Base-by-base conservation (phyloP, 805 yeast species). In the Ogataea pini region DNA sequence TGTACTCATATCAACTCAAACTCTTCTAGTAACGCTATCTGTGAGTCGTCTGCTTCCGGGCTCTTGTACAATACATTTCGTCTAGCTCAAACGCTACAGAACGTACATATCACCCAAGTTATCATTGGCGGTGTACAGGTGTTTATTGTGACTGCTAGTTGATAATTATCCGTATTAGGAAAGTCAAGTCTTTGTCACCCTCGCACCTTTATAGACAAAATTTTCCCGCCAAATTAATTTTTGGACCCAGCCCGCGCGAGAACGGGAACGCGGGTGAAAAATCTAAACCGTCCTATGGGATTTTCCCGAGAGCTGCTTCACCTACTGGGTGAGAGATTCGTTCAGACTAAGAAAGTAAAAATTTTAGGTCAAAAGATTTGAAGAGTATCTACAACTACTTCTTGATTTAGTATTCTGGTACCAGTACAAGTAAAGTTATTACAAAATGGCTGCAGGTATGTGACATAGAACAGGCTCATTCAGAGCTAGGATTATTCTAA, bases 391-490 rank as follows among this genome's bases (percentile, higher is more conserved):
- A 36, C 16, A 39, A 16, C 12, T 16, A 39, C 33, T 39, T 39
- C 34, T 39, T 39, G 33, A 28, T 22, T 39, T 27, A 39, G 34
- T 39, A 20, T 28, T 27, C 32, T 18, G 24, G 14, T 32, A 42
- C 42, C 44, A 49, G 42, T 32, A 24, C 28, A 37, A 24, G 18
- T 43, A 37, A 34, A 39, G 39, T 36, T 12, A 38, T 40, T 49
- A 57, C 59, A 60, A 52, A 55, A 60, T 60, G 64, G 59, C 64
- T 60, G 52, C 63, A 60, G 64, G 64, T 60, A 60, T 55, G 64
- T 60, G 44, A 19, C 31, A 42, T 24, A 10, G 12, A 27, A 34
- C 5, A 34, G 19, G 37, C 34, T 31, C 34, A 31, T 7, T 16
- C 3, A 34, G 37, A 34, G 37, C 37, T 17, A 3, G 24, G n/a